These are phyloP conservation scores for Nitzschia sp. DNA, from an alignment of 108 stramenopile genomes.

Conservation along the genomic window DNA sequence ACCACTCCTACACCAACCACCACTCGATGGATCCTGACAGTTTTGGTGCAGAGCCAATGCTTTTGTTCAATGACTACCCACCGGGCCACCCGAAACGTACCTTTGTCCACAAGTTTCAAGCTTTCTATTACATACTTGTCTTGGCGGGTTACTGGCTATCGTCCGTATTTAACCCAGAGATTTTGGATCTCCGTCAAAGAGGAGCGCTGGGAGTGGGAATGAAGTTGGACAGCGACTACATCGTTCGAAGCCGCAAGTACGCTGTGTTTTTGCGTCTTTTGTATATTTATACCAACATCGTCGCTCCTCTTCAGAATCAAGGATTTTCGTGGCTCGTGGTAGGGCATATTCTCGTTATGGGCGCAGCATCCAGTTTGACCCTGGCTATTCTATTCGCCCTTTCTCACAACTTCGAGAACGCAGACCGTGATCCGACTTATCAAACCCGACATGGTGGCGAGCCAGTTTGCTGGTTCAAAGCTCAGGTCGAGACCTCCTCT, in stretches of 20 bases:
- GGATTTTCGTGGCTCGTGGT: slow-evolving; percentile 42
- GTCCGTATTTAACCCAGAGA: slow-evolving; percentile 77
- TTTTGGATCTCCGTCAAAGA: slow-evolving; percentile 72
- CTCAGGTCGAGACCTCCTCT: slow-evolving; percentile 88
- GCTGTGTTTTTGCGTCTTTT: slow-evolving; percentile 58
- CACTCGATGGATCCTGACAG: slow-evolving; percentile 77
- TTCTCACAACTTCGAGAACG: slow-evolving; percentile 93
- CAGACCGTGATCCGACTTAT: slow-evolving; percentile 79
- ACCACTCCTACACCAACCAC: slow-evolving; percentile 86
- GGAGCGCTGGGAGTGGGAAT: slow-evolving; percentile 68
- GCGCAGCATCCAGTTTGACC: slow-evolving; percentile 65
- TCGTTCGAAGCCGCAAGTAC: slow-evolving; percentile 61
- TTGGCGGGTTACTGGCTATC: slow-evolving; percentile 84
- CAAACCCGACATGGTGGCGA: slow-evolving; percentile 52
- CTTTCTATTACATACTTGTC: slow-evolving; percentile 64
- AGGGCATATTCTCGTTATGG: slow-evolving; percentile 73
- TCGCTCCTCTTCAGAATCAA: slow-evolving; percentile 65
- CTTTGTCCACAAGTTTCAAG: slow-evolving; percentile 78
- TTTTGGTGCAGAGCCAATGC: slow-evolving; percentile 83
- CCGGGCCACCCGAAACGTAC: slow-evolving; percentile 61
- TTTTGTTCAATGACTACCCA: slow-evolving; percentile 85
- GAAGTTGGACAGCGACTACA: slow-evolving; percentile 75
- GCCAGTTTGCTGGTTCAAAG: slow-evolving; percentile 87
- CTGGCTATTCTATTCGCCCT: slow-evolving; percentile 84
- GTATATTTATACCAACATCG: slow-evolving; percentile 69